These are phyloP conservation scores for Phytophthora macrochlamydospora DNA, from an alignment of 352 stramenopile species.

Conservation along the genomic window DNA sequence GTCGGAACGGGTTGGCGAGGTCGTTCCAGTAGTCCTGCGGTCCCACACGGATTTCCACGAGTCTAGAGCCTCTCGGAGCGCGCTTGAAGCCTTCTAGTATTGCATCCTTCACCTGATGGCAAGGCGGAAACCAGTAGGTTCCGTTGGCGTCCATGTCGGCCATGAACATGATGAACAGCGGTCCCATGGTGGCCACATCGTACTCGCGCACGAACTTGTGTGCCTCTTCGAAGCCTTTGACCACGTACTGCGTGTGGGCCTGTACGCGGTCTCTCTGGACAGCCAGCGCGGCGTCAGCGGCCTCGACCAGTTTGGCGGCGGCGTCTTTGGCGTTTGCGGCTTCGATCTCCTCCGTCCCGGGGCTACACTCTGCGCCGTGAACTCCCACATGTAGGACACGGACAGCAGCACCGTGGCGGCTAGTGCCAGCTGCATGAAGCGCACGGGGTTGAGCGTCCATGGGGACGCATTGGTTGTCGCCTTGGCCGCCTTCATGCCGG, in stretches of 20 bases:
- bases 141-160: conserved; percentile 70
- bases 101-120: conserved; percentile 58
- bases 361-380: conserved; percentile 49
- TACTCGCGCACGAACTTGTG: conserved; percentile 84
- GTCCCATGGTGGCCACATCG: conserved; percentile 60
- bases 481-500: conserved; percentile 23
- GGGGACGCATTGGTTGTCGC: conserved; percentile 8
- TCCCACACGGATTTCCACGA: conserved; percentile 78
- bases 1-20: conserved; percentile 73
- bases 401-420: conserved; percentile 61
- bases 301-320: conserved; percentile 21
- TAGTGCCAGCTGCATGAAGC: conserved; percentile 77
- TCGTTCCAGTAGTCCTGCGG: conserved; percentile 67
- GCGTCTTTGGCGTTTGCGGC: conserved; percentile 27
- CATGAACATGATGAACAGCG: conserved; percentile 81
- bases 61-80: conserved; percentile 57
- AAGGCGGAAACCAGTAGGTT: conserved; percentile 83
- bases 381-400: conserved; percentile 75
- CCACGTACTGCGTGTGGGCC: conserved; percentile 62
- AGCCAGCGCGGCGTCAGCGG: conserved; percentile 24
- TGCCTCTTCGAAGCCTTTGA: conserved; percentile 70
- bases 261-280: conserved; percentile 45
- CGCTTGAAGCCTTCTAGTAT: conserved; percentile 66
- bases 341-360: conserved; percentile 18
- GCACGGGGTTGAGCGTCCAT: conserved; percentile 49